Evolutionary conservation across 768 basidiomycete genomes (phyloP), one percentile per base, ranked within the genome.

Genomic region (Termitomyces sp.): DNA sequence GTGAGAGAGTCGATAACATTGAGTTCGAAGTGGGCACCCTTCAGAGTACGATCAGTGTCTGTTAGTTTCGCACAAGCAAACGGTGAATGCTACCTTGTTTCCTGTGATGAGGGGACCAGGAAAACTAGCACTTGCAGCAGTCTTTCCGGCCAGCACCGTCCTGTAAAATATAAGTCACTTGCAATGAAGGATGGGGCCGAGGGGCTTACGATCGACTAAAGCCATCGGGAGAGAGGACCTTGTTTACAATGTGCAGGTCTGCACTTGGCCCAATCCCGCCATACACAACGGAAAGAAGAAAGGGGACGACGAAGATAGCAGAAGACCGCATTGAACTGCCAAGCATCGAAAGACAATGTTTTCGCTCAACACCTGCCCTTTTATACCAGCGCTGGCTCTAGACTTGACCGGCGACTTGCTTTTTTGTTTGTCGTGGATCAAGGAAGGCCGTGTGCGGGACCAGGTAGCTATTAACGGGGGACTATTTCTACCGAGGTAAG

Each of bases 61-160:
- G 40, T n/a, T 7, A 42, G 7, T 4, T 42, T n/a, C 18, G 8
- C 40, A 42, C 28, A 28, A 28, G 28, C 28, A 16, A 16, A 18
- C 18, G 8, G 18, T 42, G 18, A n/a, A n/a, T 8, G 18, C 7
- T n/a, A 56, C 55, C 55, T 28, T 56, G 9, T 18, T 32, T 35
- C 55, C 55, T 3, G 55, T 45, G 28, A 56, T 56, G 18, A 45
- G 55, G 7, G 55, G 39, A 15, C 55, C 55, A 12, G 42, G 55
- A 56, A 56, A 54, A 38, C 22, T 48, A 12, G 22, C 46, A 48
- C 55, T 40, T 36, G 3, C 12, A 16, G 53, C 15, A 16, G 53
- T 55, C 8, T 24, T 16, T 55, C 53, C 55, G 12, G 55, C 55
- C 18, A 56, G 42, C 7, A 56, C 55, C 6, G 40, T n/a, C 24